Evolutionary conservation across 2,329 filamentous ascomycete species (phyloP).

Genomic region (Bertia moriformis): DNA sequence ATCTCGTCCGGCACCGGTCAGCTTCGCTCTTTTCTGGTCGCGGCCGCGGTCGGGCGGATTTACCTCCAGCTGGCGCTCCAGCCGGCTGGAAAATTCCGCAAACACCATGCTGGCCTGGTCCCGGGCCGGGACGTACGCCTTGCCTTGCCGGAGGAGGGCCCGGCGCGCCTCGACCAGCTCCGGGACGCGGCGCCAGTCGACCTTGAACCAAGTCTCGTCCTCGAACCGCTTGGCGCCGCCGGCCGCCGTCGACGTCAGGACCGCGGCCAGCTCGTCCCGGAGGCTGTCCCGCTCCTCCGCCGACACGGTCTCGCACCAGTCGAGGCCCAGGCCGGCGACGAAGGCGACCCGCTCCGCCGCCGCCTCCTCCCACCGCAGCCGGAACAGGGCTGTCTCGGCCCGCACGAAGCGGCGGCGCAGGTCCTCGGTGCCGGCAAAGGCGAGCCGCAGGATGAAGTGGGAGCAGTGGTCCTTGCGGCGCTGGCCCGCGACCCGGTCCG

Average conservation of each 20-base stretch:
- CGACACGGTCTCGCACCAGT: slow-evolving; percentile 72
- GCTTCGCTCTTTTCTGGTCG: too few relatives aligned
- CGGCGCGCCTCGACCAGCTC: slow-evolving; percentile 70
- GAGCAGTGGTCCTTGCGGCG: slow-evolving; percentile 93
- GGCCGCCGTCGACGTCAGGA: slow-evolving; percentile 35
- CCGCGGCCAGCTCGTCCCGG: slow-evolving; percentile 41
- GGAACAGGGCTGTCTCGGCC: slow-evolving; percentile 80
- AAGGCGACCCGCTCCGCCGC: slow-evolving; percentile 60
- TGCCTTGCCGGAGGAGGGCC: slow-evolving; percentile 66
- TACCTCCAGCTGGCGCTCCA: slow-evolving; percentile 76
- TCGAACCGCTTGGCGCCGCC: slow-evolving; percentile 34
- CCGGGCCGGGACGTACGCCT: slow-evolving; percentile 76
- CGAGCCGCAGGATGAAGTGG: slow-evolving; percentile 88
- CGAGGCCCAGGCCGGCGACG: slow-evolving; percentile 60
- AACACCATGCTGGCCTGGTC: slow-evolving; percentile 84
- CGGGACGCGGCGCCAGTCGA: slow-evolving; percentile 86
- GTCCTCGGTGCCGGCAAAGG: slow-evolving; percentile 84
- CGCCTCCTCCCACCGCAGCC: slow-evolving; percentile 69
- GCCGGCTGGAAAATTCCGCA: slow-evolving; percentile 64
- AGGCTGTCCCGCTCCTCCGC: slow-evolving; percentile 47
- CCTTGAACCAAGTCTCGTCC: slow-evolving; percentile 86
- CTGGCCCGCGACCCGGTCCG: slow-evolving; percentile 43
- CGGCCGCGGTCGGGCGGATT: slow-evolving; percentile 6
- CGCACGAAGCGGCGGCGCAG: slow-evolving; percentile 72
- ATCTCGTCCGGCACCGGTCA: too few relatives aligned